Base-by-base conservation (phyloP, 2,329 filamentous ascomycete genomes). In the Colletotrichum lentis region DNA sequence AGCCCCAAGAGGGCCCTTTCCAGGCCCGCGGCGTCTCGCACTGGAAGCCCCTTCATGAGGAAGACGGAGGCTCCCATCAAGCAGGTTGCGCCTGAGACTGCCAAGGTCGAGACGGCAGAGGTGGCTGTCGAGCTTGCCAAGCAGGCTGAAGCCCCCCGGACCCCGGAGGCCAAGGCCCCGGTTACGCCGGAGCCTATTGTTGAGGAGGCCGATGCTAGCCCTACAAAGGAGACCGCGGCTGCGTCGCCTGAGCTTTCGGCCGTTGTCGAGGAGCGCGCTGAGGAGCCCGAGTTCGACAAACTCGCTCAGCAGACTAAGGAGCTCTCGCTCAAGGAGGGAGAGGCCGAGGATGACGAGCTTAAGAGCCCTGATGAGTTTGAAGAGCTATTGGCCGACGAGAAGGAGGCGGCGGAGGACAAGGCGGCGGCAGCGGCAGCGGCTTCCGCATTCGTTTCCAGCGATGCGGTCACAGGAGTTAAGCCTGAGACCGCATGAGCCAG, bases 111-210 rank as follows among this genome's bases (percentile, higher is more conserved):
- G 43, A 70, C 55, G 3, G 57, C 53, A 8, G 54, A 71, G n/a
- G 69, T 75, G 54, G 69, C 49, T 8, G 61, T 56, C 5, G 69
- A 73, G 18, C 20, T 70, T 18, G 62, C 69, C n/a, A 67, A 73
- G 35, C 60, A 73, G 57, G 52, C 63, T 8, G 67, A 71, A 43
- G 43, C 62, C 37, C 47, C 64, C 14, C 47, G 56, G n/a, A 52
- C 59, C 14, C 62, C 59, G 31, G 54, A 58, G 43, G 37, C 43
- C 11, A 65, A 68, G 43, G 62, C 55, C 5, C 62, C 65, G 3
- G 49, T 27, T 18, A 65, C 61, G 27, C 62, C 67, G 11, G 65
- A 71, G 58, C 55, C 64, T 20, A 52, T 62, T 5, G 12, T 44
- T n/a, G 57, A 70, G 47, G 55, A 66, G 43, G 47, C 46, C 11